These are phyloP conservation scores for Endothia cerciana DNA, from an alignment of 2,329 filamentous ascomycete species.

Conservation along the genomic window DNA sequence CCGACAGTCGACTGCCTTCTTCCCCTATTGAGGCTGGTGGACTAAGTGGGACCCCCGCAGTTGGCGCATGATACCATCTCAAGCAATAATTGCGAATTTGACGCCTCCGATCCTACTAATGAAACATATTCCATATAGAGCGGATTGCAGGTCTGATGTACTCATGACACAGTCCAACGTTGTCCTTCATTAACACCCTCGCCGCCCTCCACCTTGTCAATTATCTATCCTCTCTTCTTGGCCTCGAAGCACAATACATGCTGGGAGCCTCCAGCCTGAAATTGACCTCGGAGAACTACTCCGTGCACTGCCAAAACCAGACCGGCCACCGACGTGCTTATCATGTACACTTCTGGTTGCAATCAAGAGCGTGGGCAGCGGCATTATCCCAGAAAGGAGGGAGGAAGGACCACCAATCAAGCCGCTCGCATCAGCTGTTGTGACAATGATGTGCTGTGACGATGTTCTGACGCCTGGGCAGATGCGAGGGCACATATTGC, in stretches of 20 bases:
- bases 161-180: neutral
- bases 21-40: constrained; percentile 19
- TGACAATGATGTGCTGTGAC: constrained; percentile 18
- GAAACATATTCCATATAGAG: constrained; percentile 24
- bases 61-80: constrained; percentile 29
- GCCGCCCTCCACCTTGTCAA: too few species aligned
- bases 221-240: too few species aligned
- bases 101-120: constrained; percentile 12
- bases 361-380: neutral
- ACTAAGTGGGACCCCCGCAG: constrained; percentile 25
- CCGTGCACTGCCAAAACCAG: neutral
- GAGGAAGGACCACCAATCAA: constrained; percentile 9
- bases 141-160: constrained; percentile 7
- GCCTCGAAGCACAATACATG: too few species aligned
- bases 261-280: too few species aligned
- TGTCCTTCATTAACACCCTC: too few species aligned
- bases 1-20: constrained; percentile 10
- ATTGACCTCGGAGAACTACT: neutral
- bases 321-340: neutral
- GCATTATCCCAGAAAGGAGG: constrained; percentile 6
- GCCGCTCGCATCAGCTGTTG: constrained; percentile 10
- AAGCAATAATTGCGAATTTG: constrained; percentile 29
- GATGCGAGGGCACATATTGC: neutral
- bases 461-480: neutral
- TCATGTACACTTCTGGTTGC: neutral